These are phyloP conservation scores for Flaveria linearis DNA, from an alignment of 129 eudicot genomes.

Conservation along the genomic window DNA sequence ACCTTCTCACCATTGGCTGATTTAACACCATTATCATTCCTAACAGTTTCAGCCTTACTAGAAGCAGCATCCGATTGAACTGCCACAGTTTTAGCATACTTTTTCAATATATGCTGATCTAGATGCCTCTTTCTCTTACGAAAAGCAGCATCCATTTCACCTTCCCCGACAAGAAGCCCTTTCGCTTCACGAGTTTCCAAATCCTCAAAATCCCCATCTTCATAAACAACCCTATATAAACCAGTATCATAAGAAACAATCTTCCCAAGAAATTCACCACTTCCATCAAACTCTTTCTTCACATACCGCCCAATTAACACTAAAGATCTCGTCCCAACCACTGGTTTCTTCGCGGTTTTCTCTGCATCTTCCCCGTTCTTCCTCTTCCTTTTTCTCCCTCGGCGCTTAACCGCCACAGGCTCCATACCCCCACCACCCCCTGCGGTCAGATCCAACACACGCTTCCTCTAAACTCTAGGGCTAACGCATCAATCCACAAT, in stretches of 20 bases:
- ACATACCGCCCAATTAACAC: conserved; percentile 72
- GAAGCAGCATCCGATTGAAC: conserved; percentile 4
- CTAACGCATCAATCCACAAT: conserved; percentile 12
- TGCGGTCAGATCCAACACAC: conserved; percentile 35
- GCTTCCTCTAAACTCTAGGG: conserved; percentile 18
- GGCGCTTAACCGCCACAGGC: conserved; percentile 54
- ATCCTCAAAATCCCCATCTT: conserved; percentile 97
- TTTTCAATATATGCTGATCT: conserved; percentile 50
- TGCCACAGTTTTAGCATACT: conserved; percentile 31
- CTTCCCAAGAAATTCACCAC: conserved; percentile 74
- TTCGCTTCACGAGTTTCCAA: conserved; percentile 68
- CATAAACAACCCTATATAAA: conserved; percentile 83
- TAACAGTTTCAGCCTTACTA: conserved; percentile 19
- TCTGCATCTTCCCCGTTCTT: conserved; percentile 44
- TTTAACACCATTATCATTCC: conserved; percentile 33
- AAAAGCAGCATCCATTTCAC: conserved; percentile 48
- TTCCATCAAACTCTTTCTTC: conserved; percentile 73
- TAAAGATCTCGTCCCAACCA: conserved; percentile 40
- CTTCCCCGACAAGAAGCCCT: conserved; percentile 47
- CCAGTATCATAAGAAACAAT: conserved; percentile 66
- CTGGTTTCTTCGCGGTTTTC: conserved; percentile 28
- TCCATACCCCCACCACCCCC: conserved; percentile 52
- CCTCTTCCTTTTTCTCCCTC: conserved; percentile 68
- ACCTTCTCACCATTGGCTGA: conserved; percentile 34
- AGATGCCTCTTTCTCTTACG: conserved; percentile 46